These are phyloP conservation scores for Verbascum thapsus DNA, from an alignment of 257 asterid genomes.

Conservation along the genomic window DNA sequence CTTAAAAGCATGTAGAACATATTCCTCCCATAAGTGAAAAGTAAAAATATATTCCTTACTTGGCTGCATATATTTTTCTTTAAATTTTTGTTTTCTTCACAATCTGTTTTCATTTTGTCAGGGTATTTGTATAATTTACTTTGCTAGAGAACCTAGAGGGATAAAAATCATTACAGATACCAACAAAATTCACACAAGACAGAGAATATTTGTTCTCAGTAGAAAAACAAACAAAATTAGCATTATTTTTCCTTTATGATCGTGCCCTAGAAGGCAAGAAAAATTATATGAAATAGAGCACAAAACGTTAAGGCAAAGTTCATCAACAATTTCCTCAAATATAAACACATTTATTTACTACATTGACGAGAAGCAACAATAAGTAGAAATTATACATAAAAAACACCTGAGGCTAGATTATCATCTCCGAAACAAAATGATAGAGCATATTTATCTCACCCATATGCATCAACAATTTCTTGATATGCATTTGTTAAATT, in stretches of 20 bases:
- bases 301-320: conserved; percentile 11
- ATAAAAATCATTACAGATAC: background rate
- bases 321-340: background rate
- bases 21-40: background rate
- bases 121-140: background rate
- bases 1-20: conserved; percentile 23
- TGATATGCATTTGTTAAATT: conserved; percentile 74
- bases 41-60: background rate
- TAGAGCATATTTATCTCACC: conserved; percentile 53
- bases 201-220: background rate
- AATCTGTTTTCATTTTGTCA: too few relatives aligned
- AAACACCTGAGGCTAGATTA: background rate
- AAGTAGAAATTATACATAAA: conserved; percentile 9
- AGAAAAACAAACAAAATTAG: conserved; percentile 9
- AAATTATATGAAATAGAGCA: conserved; percentile 15
- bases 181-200: conserved; percentile 13
- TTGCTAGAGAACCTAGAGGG: conserved; percentile 2
- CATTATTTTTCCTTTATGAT: conserved; percentile 2
- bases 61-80: conserved; percentile 12
- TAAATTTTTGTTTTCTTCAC: conserved; percentile 7
- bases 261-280: conserved; percentile 12
- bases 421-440: conserved; percentile 25
- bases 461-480: conserved; percentile 96
- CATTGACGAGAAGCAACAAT: background rate
- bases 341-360: conserved; percentile 15